Evolutionary conservation across 2,329 filamentous ascomycete genomes (phyloP).

Genomic region (Onygenales sp.): DNA sequence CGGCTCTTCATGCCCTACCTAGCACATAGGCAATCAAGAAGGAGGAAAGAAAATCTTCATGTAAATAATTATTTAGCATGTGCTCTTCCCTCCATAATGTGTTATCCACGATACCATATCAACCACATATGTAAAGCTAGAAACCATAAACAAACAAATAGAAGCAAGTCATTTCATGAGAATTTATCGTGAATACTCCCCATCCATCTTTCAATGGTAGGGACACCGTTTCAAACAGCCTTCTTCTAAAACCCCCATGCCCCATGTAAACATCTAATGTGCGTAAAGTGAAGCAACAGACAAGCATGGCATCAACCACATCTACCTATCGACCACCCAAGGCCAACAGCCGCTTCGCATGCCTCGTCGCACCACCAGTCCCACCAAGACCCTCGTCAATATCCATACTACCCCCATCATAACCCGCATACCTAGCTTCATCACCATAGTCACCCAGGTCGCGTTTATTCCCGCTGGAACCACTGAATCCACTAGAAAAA

Average conservation of each 20-base stretch:
- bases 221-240: too few species aligned
- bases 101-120: too few species aligned
- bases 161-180: too few species aligned
- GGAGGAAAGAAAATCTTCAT: too few species aligned
- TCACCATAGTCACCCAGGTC: constrained; percentile 11
- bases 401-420: constrained; percentile 25
- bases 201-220: too few species aligned
- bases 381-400: constrained; percentile 23
- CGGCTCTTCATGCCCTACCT: too few species aligned
- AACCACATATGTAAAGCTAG: too few species aligned
- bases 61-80: too few species aligned
- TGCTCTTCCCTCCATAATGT: too few species aligned
- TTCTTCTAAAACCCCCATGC: too few species aligned
- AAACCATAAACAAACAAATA: too few species aligned
- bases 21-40: too few species aligned
- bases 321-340: constrained; percentile 20
- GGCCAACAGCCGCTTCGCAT: constrained; percentile 26
- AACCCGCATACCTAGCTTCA: constrained; percentile 5
- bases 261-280: neutral
- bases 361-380: constrained; percentile 13
- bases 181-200: neutral
- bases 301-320: neutral
- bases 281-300: neutral
- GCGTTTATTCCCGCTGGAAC: constrained; percentile 10
- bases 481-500: constrained; percentile 4